Percentiles rank a stretch among this genome's conserved stretches.
Conservation (phyloP, 257 asterid genomes). For the Lantana camara region DNA sequence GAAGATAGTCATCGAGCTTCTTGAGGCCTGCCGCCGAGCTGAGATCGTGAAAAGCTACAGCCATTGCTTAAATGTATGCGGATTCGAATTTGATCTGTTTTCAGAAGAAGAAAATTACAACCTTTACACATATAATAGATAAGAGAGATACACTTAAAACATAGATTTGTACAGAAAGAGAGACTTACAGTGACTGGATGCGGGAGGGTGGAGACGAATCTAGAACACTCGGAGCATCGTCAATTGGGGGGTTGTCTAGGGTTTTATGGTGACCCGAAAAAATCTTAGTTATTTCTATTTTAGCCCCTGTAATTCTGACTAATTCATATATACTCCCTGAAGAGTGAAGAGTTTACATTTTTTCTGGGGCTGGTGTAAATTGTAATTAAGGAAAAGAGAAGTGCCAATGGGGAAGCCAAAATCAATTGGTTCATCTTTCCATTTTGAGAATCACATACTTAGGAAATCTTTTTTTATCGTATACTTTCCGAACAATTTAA, state of each 20-base stretch:
- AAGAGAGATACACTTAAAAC: no score
- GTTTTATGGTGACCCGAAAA: conserved; percentile 7
- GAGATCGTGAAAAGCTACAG: conserved; percentile 54
- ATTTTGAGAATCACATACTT: no score
- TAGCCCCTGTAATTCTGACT: conserved; percentile 1
- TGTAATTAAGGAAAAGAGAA: no score
- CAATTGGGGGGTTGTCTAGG: not conserved
- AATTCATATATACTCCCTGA: not conserved
- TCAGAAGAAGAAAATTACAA: not conserved
- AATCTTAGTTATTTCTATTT: conserved; percentile 10
- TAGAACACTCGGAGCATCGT: no score
- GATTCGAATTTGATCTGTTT: conserved; percentile 13
- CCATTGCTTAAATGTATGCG: conserved; percentile 51
- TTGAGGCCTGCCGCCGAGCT: conserved; percentile 65
- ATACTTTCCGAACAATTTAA: no score
- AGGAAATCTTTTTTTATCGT: no score
- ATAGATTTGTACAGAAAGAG: no score
- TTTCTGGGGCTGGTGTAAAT: no score
- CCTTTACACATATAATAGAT: no score
- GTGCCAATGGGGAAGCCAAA: no score
- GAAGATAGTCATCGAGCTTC: conserved; percentile 86
- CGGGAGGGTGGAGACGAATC: not conserved
- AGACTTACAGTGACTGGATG: conserved; percentile 23
- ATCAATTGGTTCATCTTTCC: no score
- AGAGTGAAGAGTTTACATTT: not conserved